phyloP scores from a whole-genome alignment of 179 eudicot genomes.

The Spergularia azorica region DNA sequence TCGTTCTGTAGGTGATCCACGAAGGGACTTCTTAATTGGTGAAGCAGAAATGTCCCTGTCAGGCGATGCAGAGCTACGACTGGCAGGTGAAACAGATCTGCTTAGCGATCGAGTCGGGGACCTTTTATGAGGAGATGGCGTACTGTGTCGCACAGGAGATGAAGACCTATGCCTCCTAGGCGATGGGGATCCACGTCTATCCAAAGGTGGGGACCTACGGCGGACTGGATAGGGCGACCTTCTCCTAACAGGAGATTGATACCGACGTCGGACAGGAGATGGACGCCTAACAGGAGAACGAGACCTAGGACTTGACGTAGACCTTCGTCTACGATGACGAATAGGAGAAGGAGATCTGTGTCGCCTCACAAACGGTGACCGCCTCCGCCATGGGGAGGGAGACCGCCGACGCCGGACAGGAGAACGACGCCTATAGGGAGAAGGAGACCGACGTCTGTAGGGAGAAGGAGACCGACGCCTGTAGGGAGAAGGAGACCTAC shows the following conservation, averaged over 20 bases:
- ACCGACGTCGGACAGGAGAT: conserved; percentile 41
- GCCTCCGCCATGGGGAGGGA: conserved; percentile 39
- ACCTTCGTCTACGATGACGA: conserved; percentile 39
- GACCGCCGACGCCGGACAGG: conserved; percentile 40
- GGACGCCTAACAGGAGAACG: conserved; percentile 57
- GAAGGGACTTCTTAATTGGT: conserved; percentile 38
- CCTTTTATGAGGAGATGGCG: conserved; percentile 51
- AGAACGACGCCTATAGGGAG: background rate
- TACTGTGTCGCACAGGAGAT: conserved; percentile 25
- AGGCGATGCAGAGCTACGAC: conserved; percentile 54
- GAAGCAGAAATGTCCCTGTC: conserved; percentile 44
- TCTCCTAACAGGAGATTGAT: conserved; percentile 27
- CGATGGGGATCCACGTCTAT: conserved; percentile 21
- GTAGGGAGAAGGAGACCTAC: conserved; percentile 43
- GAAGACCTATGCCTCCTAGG: conserved; percentile 35
- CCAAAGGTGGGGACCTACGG: conserved; percentile 28
- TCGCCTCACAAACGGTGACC: conserved; percentile 46
- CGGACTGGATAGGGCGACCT: conserved; percentile 25
- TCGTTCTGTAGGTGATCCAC: conserved; percentile 48
- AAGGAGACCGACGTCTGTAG: conserved; percentile 25
- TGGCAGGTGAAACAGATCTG: conserved; percentile 54
- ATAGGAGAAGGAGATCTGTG: conserved; percentile 50
- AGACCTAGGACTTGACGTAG: conserved; percentile 62
- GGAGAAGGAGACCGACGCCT: conserved; percentile 47
- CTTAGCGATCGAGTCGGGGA: conserved; percentile 38